Percentiles rank a stretch among this genome's conserved stretches.
These are phyloP conservation scores for Nakazawaea anatomiae DNA, from an alignment of 805 yeast genomes.

Conservation along the genomic window DNA sequence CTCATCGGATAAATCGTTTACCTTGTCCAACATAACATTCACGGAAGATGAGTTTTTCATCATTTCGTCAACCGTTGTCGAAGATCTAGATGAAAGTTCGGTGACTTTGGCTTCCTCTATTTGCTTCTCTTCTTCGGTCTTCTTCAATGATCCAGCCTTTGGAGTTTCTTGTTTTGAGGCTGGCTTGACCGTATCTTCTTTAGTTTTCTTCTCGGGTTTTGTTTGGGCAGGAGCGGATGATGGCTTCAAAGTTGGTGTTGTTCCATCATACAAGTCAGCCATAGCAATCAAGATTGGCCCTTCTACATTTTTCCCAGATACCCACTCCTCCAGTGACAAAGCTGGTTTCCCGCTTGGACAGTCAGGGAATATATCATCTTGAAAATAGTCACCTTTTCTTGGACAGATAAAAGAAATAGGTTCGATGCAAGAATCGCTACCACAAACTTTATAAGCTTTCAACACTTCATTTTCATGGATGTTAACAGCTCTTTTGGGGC, in stretches of 20 bases:
- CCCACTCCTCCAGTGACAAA: conserved; percentile 72
- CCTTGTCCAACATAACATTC: conserved; percentile 40
- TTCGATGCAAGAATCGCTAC: conserved; percentile 77
- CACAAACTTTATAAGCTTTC: conserved; percentile 71
- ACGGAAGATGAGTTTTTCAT: conserved; percentile 42
- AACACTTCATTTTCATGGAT: conserved; percentile 81
- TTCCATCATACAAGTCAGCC: conserved; percentile 76
- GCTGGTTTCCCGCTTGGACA: conserved; percentile 82
- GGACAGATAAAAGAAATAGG: conserved; percentile 93
- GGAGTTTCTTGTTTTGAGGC: conserved; percentile 17
- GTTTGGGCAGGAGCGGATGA: conserved; percentile 28
- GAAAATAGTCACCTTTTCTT: conserved; percentile 88
- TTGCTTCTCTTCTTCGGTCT: conserved; percentile 7
- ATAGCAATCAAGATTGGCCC: conserved; percentile 79
- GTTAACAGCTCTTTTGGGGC: conserved; percentile 79
- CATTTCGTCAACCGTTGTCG: conserved; percentile 39
- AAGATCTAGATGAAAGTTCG: conserved; percentile 9
- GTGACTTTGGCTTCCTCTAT: conserved; percentile 2
- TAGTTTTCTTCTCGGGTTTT: conserved; percentile 13
- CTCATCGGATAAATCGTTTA: conserved; percentile 30
- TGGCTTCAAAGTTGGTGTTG: conserved; percentile 43
- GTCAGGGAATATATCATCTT: conserved; percentile 88
- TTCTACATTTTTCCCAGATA: conserved; percentile 67
- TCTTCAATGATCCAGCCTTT: conserved; percentile 14
- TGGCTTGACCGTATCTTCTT: conserved; percentile 13